These are phyloP conservation scores for Sesbania bispinosa DNA, from an alignment of 306 rosid species.

Conservation along the genomic window DNA sequence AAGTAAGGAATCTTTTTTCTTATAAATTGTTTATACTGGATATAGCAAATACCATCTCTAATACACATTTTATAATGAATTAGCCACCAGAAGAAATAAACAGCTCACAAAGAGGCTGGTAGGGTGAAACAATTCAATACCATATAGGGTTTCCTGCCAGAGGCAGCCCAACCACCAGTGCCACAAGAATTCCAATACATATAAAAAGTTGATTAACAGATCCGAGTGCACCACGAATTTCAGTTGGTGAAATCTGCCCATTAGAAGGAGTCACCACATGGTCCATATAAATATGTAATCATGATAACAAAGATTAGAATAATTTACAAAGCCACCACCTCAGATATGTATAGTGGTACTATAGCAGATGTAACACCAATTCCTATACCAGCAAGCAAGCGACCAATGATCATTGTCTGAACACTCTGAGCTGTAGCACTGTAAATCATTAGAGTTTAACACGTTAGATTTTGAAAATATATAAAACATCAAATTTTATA, in stretches of 20 bases:
- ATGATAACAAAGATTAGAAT: not conserved
- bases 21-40: not conserved
- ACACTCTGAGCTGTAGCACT: slow-evolving; percentile 96
- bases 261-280: not conserved
- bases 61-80: not conserved
- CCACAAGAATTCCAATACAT: slow-evolving; percentile 86
- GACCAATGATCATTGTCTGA: slow-evolving; percentile 86
- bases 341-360: slow-evolving; percentile 89
- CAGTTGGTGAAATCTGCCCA: slow-evolving; percentile 91
- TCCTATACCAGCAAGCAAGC: slow-evolving; percentile 88
- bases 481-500: slow-evolving; percentile 10
- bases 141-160: slow-evolving; percentile 87
- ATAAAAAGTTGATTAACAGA: slow-evolving; percentile 93
- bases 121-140: slow-evolving; percentile 38
- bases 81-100: not conserved
- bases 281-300: not conserved
- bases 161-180: slow-evolving; percentile 91
- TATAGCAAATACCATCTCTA: not conserved
- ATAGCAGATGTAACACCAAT: slow-evolving; percentile 90
- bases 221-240: slow-evolving; percentile 95
- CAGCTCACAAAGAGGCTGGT: slow-evolving; percentile 6
- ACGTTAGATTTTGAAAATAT: not conserved
- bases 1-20: not conserved
- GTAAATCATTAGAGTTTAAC: slow-evolving; percentile 23
- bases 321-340: slow-evolving; percentile 43